Evolutionary conservation across 768 basidiomycete species (phyloP), one percentile per base, ranked within the genome.

Genomic region (Pleurotus tuber-regium): DNA sequence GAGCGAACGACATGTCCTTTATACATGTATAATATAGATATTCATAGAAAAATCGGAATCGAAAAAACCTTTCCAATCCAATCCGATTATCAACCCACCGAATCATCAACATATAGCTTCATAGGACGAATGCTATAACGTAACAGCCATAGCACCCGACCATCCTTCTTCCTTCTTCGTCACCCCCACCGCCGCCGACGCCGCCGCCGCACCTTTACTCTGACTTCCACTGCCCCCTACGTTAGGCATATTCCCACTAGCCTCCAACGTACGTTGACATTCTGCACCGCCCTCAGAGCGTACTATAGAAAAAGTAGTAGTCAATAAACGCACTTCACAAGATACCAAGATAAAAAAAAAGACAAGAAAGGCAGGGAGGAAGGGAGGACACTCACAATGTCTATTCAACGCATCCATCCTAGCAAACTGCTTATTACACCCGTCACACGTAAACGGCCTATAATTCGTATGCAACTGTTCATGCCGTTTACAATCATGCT

Each of bases 401-500:
- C 95, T 72, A 63, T 96, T 96, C 47, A 98, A 76, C 35, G 95
- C 95, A 67, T 98, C 96, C 81, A 97, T 87, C 54, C 95, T 69
- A 26, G 94, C 94, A 74, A 98, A 98, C 59, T 86, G 90, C 74
- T 94, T 91, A 59, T 81, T 79, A 65, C 95, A 98, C 38, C 92
- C 94, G 7, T 94, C 90, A 61, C 96, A 98, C 10, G 82, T 87
- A 65, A 94, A 96, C 55, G 94, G 93, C 19, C 94, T 74, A 61
- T 92, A 87, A 59, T 96, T 95, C 52, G 90, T 85, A 65, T 98
- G 95, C 35, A 98, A 75, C 58, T 94, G 88, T 67, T 97, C 95
- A 60, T 98, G 96, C 2, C 94, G 82, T 65, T 96, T 98, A 70
- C 95, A 97, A 66, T 98, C 95, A 62, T 97, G 95, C 65, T 96